Evolutionary conservation across 1,284 basidiomycete species (phyloP).

Genomic region (Ceratobasidium theobromae): DNA sequence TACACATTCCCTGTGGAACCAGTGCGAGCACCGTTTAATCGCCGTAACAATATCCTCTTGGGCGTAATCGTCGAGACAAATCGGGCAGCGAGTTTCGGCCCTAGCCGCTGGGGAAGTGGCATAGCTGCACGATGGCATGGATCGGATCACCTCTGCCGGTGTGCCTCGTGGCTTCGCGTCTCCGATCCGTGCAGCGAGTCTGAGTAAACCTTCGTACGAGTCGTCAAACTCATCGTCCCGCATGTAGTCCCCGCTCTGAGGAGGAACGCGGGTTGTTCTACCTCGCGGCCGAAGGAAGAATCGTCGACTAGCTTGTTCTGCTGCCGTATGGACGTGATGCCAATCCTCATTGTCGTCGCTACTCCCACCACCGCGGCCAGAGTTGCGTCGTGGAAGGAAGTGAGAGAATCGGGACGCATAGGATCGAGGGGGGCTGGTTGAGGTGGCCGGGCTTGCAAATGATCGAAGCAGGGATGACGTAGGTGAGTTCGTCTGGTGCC

Average conservation of each 20-base stretch:
- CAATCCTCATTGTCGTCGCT: constrained; percentile 28
- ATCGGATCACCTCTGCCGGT: constrained; percentile 27
- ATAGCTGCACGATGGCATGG: constrained; percentile 29
- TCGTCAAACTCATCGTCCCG: constrained; percentile 35
- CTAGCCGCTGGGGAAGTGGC: constrained; percentile 26
- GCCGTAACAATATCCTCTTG: constrained; percentile 31
- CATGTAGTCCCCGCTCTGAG: constrained; percentile 2
- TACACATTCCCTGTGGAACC: constrained; percentile 36
- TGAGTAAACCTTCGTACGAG: constrained; percentile 36
- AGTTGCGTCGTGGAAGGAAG: constrained; percentile 6
- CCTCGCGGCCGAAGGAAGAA: constrained; percentile 22
- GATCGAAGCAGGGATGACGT: not conserved
- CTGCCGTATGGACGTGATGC: not conserved
- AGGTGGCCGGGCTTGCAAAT: not conserved
- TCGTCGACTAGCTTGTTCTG: not conserved
- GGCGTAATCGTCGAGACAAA: constrained; percentile 36
- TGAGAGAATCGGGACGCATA: constrained; percentile 12
- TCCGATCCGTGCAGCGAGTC: constrained; percentile 36
- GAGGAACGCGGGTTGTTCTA: not conserved
- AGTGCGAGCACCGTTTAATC: constrained; percentile 34
- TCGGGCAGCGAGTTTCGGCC: constrained; percentile 34
- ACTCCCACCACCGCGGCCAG: not conserved
- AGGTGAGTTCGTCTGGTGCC: not conserved
- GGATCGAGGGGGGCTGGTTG: constrained; percentile 3
- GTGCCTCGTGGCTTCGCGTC: constrained; percentile 34